Evolutionary conservation across 2,329 filamentous ascomycete genomes (phyloP).

Genomic region (Diplodia mutila): DNA sequence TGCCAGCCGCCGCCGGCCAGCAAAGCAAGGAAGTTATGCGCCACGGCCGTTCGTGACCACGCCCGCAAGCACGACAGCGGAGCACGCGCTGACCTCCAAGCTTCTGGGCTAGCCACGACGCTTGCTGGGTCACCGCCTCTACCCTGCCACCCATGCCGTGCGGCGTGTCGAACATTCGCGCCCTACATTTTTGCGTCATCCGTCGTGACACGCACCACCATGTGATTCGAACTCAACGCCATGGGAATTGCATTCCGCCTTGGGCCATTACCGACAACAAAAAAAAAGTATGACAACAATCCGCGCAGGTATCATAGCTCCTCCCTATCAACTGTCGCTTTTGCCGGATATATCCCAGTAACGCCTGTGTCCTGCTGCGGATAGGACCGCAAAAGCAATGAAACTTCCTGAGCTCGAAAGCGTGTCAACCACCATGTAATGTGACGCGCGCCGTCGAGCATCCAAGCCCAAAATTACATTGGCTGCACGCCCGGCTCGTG

Average conservation of each 20-base stretch:
- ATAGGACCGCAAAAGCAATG: conserved; percentile 6
- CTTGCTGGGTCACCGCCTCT: conserved; percentile 12
- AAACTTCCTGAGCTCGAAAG: not conserved
- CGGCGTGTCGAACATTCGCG: conserved; percentile 3
- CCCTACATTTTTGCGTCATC: not conserved
- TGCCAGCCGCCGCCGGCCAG: not conserved
- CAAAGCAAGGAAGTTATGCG: not conserved
- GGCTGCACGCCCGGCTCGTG: not conserved
- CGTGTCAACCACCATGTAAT: not conserved
- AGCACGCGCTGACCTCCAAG: not conserved
- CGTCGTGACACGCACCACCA: conserved; percentile 10
- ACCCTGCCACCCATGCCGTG: not conserved
- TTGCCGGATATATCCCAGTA: conserved; percentile 22
- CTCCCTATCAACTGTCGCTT: conserved; percentile 11
- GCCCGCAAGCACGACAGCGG: not conserved
- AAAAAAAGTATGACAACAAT: conserved; percentile 14
- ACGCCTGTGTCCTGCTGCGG: conserved; percentile 17
- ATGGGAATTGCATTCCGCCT: conserved; percentile 14
- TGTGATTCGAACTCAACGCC: conserved; percentile 13
- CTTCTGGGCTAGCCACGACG: conserved; percentile 13
- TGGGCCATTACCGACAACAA: not conserved
- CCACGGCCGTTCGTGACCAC: conserved; percentile 1
- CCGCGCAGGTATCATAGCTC: conserved; percentile 15
- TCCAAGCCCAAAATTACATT: conserved; percentile 14
- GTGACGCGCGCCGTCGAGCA: conserved; percentile 17